A percentile compares a stretch with the other conserved stretches of the same genome.
phyloP scores from a whole-genome alignment of 305 asterid species.

The Fraxinus velutina region DNA sequence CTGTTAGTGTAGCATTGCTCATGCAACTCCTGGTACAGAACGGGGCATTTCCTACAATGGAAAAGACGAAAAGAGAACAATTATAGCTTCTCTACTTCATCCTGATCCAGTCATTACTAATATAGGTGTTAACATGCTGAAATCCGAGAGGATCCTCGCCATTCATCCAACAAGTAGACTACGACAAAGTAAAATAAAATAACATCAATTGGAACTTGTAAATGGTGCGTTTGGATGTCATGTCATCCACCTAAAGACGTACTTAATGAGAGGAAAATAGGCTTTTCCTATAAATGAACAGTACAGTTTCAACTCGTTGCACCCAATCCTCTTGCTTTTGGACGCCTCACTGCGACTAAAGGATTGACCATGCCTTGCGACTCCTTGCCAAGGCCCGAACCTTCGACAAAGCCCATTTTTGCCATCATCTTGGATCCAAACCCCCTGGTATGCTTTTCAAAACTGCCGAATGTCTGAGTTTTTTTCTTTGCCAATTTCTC shows the following conservation, averaged over 20 bases:
- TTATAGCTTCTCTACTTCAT: neutral
- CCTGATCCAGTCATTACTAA: neutral
- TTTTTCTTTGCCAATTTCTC: slow-evolving; percentile 35
- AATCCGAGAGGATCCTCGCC: neutral
- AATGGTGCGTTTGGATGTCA: neutral
- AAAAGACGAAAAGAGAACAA: neutral
- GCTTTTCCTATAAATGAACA: neutral
- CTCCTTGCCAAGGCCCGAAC: slow-evolving; percentile 77
- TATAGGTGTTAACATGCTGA: neutral
- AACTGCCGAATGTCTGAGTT: slow-evolving; percentile 46
- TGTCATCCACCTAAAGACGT: slow-evolving; percentile 10
- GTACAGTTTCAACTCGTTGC: slow-evolving; percentile 33
- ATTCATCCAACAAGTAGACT: neutral
- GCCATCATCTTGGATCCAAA: slow-evolving; percentile 96
- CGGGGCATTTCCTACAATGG: neutral
- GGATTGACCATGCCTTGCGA: slow-evolving; percentile 78
- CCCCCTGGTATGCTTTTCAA: slow-evolving; percentile 87
- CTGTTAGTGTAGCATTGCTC: too few relatives aligned
- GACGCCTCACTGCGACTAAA: slow-evolving; percentile 63
- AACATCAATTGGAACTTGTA: neutral
- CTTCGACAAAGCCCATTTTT: slow-evolving; percentile 84
- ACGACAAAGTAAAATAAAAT: neutral
- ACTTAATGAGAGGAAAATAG: slow-evolving; percentile 2
- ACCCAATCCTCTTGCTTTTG: slow-evolving; percentile 75
- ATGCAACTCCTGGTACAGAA: neutral